Conservation (phyloP, 1,284 basidiomycete genomes). For the Ceratobasidium sp. region DNA sequence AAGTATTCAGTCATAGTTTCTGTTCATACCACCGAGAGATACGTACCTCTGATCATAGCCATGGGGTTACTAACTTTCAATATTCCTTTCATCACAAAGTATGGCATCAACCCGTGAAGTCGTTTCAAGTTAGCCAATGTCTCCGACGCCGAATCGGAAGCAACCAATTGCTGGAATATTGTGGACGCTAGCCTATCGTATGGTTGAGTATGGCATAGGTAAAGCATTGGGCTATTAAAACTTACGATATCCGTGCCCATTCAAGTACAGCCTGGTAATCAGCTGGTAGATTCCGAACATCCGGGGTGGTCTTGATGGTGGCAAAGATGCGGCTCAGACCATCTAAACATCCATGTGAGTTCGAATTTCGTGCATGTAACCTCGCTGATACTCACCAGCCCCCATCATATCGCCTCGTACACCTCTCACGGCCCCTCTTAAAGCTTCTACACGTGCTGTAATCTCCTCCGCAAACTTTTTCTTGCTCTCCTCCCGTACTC, state of each 20-base stretch:
- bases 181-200: constrained; percentile 89
- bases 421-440: constrained; percentile 86
- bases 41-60: constrained; percentile 87
- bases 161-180: constrained; percentile 94
- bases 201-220: constrained; percentile 1
- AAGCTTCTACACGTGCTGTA: constrained; percentile 84
- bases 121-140: constrained; percentile 90
- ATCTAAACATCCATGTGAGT: constrained; percentile 64
- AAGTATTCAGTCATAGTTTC: background rate
- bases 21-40: background rate
- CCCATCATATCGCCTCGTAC: constrained; percentile 94
- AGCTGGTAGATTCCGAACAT: constrained; percentile 82
- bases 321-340: constrained; percentile 91
- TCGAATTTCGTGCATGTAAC: constrained; percentile 47
- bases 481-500: constrained; percentile 89
- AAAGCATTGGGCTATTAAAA: constrained; percentile 50
- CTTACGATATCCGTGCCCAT: constrained; percentile 96
- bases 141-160: constrained; percentile 93
- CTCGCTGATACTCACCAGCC: constrained; percentile 67
- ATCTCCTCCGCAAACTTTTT: constrained; percentile 91
- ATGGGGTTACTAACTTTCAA: constrained; percentile 96
- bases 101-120: constrained; percentile 97
- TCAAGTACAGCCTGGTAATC: constrained; percentile 93
- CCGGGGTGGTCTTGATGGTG: constrained; percentile 86
- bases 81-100: constrained; percentile 94